Evolutionary conservation across 371 early-diverging fungal genomes (phyloP).

Genomic region (Syncephalastrum racemosum): DNA sequence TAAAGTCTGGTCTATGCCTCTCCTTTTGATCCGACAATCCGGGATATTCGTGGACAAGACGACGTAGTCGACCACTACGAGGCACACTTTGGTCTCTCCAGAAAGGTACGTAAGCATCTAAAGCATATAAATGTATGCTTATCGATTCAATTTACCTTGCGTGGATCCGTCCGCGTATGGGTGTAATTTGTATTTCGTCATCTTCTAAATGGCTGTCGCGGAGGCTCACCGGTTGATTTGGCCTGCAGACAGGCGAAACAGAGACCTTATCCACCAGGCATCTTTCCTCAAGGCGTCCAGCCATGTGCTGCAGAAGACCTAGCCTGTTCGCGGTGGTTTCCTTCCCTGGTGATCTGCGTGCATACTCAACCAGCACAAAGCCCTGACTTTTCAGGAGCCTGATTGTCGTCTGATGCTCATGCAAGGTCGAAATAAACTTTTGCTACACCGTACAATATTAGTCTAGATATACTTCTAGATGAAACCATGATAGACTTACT

Average conservation of each 20-base stretch:
- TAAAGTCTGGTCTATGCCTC: no score
- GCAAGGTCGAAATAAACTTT: slow-evolving; percentile 4
- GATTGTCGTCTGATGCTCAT: background rate
- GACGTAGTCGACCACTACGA: no score
- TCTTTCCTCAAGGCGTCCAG: slow-evolving; percentile 5
- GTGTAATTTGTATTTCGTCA: background rate
- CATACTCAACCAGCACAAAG: slow-evolving; percentile 7
- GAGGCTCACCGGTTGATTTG: background rate
- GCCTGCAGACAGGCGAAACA: slow-evolving; percentile 3
- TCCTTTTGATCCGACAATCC: no score
- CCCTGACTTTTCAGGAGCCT: slow-evolving; percentile 7
- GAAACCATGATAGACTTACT: no score
- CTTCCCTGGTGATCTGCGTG: slow-evolving; percentile 6
- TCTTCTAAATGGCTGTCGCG: background rate
- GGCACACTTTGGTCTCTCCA: no score
- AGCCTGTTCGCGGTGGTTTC: slow-evolving; percentile 9
- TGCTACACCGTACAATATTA: no score
- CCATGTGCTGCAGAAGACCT: slow-evolving; percentile 8
- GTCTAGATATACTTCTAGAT: no score
- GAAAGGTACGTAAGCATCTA: background rate
- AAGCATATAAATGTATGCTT: no score
- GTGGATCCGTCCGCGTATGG: background rate
- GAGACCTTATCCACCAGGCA: slow-evolving; percentile 13
- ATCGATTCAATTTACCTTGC: slow-evolving; percentile 8
- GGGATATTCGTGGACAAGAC: no score